A percentile compares a stretch with the other conserved stretches of the same genome.
Evolutionary conservation across 1,284 basidiomycete genomes (phyloP).

Genomic region (Trichosporon coremiiforme): DNA sequence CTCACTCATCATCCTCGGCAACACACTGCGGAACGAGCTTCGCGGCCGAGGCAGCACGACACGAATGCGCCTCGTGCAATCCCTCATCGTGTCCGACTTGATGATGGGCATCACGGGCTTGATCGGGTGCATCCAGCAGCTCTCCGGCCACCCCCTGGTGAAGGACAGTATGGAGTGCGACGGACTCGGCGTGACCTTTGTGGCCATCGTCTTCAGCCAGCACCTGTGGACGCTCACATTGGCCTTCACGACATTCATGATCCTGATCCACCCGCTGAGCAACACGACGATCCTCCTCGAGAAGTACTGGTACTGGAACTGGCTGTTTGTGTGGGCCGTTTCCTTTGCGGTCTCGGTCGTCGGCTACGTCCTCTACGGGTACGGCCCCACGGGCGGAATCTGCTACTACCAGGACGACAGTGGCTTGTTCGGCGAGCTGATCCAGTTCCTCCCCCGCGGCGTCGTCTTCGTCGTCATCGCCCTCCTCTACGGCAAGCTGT

Average conservation of each 20-base stretch:
- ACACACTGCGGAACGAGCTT: slow-evolving; percentile 46
- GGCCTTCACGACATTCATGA: slow-evolving; percentile 55
- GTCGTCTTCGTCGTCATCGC: slow-evolving; percentile 52
- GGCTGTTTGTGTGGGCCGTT: slow-evolving; percentile 48
- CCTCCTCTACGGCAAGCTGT: slow-evolving; percentile 54
- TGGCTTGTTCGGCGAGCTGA: slow-evolving; percentile 49
- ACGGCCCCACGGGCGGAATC: slow-evolving; percentile 48
- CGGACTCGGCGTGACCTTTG: slow-evolving; percentile 50
- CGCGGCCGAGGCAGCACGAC: slow-evolving; percentile 49
- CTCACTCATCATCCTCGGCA: slow-evolving; percentile 41
- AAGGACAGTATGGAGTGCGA: slow-evolving; percentile 46
- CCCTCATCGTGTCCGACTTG: slow-evolving; percentile 53
- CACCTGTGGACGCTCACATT: slow-evolving; percentile 56
- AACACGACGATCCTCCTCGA: slow-evolving; percentile 50
- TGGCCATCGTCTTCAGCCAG: slow-evolving; percentile 46
- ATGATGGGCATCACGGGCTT: slow-evolving; percentile 47
- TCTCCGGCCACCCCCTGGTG: slow-evolving; percentile 34
- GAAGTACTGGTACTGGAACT: slow-evolving; percentile 49
- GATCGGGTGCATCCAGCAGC: slow-evolving; percentile 39
- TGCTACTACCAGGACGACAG: slow-evolving; percentile 52
- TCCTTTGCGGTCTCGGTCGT: slow-evolving; percentile 42
- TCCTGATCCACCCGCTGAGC: slow-evolving; percentile 55
- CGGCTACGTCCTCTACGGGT: slow-evolving; percentile 49
- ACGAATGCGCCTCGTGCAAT: slow-evolving; percentile 53
- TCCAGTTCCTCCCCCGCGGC: slow-evolving; percentile 54